Conservation (phyloP, 179 eudicot genomes). For the Beta lomatogona region DNA sequence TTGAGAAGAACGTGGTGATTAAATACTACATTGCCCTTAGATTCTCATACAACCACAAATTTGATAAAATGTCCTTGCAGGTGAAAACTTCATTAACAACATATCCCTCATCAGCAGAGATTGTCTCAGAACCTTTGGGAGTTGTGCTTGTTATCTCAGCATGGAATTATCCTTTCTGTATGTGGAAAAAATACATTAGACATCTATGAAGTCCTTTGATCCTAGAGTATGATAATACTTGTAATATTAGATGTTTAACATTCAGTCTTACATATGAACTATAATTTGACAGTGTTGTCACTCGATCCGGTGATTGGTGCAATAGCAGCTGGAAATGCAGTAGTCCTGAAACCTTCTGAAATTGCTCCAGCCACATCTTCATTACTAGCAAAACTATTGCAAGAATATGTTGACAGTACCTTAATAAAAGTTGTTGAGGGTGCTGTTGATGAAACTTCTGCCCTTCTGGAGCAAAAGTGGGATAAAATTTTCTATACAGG, state of each 20-base stretch:
- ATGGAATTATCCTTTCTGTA: slow-evolving; percentile 60
- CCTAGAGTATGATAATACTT: too few species aligned
- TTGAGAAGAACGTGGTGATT: background rate
- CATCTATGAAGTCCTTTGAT: background rate
- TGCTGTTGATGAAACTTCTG: slow-evolving; percentile 70
- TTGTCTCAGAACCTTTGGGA: slow-evolving; percentile 54
- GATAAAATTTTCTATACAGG: slow-evolving; percentile 98
- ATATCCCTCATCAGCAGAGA: slow-evolving; percentile 51
- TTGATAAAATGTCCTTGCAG: slow-evolving; percentile 26
- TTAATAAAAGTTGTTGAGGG: slow-evolving; percentile 84
- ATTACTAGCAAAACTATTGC: slow-evolving; percentile 54
- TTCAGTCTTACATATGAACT: background rate
- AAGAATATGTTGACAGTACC: slow-evolving; percentile 65
- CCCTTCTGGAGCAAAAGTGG: slow-evolving; percentile 91
- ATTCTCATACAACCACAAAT: background rate
- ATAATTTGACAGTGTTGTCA: slow-evolving; percentile 55
- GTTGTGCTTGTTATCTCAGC: slow-evolving; percentile 52
- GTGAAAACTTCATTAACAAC: slow-evolving; percentile 44
- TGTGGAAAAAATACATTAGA: slow-evolving; percentile 19
- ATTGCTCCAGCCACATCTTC: slow-evolving; percentile 49
- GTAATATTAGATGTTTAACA: too few species aligned
- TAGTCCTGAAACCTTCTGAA: slow-evolving; percentile 55
- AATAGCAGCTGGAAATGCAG: slow-evolving; percentile 56
- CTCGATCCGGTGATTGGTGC: slow-evolving; percentile 69
- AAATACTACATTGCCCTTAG: too few species aligned